A percentile compares a stretch with the other conserved stretches of the same genome.
Conservation (phyloP, 2,329 filamentous ascomycete genomes). For the Phialocephala sp. region DNA sequence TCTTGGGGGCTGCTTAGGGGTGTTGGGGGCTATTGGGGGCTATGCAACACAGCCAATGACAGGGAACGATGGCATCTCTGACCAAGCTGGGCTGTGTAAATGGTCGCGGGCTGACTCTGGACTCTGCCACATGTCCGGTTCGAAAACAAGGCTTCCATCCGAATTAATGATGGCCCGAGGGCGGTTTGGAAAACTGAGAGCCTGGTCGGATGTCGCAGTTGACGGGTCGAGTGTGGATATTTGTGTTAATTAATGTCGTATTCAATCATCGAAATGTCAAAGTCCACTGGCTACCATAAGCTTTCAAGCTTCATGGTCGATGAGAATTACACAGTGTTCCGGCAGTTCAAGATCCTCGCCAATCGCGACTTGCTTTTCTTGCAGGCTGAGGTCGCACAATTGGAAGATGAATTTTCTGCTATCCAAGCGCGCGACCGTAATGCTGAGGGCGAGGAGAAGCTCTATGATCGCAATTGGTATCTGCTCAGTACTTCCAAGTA, state of each 20-base stretch:
- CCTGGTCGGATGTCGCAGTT: neutral
- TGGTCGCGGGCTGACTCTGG: neutral
- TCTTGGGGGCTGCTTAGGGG: too few relatives aligned
- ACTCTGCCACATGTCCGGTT: neutral
- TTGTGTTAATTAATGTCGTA: too few relatives aligned
- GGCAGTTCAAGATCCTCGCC: constrained; percentile 18
- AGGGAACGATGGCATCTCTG: neutral
- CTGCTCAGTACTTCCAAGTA: constrained; percentile 18
- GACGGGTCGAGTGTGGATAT: too few relatives aligned
- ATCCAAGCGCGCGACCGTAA: constrained; percentile 9
- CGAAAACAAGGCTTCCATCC: neutral
- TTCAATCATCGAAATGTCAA: neutral
- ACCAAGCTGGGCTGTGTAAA: constrained; percentile 2
- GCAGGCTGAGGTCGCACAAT: constrained; percentile 21
- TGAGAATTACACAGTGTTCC: constrained; percentile 23
- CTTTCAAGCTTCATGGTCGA: constrained; percentile 22
- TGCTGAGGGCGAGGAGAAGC: constrained; percentile 12
- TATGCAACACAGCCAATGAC: too few relatives aligned
- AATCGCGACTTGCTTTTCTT: constrained; percentile 24
- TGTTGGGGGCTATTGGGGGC: too few relatives aligned
- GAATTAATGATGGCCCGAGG: neutral
- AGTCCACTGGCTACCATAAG: constrained; percentile 14
- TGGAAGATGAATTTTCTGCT: constrained; percentile 15
- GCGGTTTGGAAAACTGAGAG: neutral
- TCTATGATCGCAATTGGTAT: constrained; percentile 25